phyloP scores from a whole-genome alignment of 495 filamentous ascomycete species.

The Penicillium maclennaniae region DNA sequence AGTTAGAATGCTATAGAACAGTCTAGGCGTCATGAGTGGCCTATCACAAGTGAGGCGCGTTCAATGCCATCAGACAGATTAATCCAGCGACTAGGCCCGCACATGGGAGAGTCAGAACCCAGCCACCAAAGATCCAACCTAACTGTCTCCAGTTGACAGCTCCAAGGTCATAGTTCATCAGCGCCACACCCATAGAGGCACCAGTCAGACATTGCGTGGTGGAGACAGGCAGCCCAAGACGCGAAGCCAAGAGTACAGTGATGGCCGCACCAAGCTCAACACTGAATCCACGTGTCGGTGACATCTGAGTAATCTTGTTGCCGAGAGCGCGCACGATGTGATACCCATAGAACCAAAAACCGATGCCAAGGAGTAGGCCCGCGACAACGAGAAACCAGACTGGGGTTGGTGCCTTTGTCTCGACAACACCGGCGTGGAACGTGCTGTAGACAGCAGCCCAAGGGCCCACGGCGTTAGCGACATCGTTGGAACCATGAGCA shows the following conservation, averaged over 20 bases:
- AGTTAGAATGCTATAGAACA: no score
- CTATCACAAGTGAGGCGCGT: constrained; percentile 22
- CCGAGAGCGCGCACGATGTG: constrained; percentile 67
- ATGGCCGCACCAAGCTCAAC: constrained; percentile 68
- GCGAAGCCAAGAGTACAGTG: constrained; percentile 63
- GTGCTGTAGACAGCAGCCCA: constrained; percentile 60
- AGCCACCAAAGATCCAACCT: constrained; percentile 32
- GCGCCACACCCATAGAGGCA: constrained; percentile 33
- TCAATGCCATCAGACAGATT: constrained; percentile 37
- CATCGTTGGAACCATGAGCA: constrained; percentile 72
- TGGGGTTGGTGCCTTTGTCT: constrained; percentile 51
- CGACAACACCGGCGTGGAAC: constrained; percentile 43
- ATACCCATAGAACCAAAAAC: constrained; percentile 69
- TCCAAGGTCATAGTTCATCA: constrained; percentile 38
- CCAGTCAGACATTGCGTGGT: constrained; percentile 42
- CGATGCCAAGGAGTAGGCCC: constrained; percentile 53
- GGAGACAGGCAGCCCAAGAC: constrained; percentile 44
- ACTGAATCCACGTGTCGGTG: constrained; percentile 62
- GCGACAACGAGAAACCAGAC: constrained; percentile 64
- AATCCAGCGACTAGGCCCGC: constrained; percentile 35
- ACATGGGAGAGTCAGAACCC: constrained; percentile 39
- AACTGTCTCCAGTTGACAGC: constrained; percentile 40
- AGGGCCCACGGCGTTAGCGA: constrained; percentile 68
- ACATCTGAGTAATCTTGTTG: constrained; percentile 66
- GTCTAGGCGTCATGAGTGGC: no score